Evolutionary conservation across 176 grass and related monocot species (phyloP), one percentile per base, ranked within the genome.

Genomic region (Themeda triandra): DNA sequence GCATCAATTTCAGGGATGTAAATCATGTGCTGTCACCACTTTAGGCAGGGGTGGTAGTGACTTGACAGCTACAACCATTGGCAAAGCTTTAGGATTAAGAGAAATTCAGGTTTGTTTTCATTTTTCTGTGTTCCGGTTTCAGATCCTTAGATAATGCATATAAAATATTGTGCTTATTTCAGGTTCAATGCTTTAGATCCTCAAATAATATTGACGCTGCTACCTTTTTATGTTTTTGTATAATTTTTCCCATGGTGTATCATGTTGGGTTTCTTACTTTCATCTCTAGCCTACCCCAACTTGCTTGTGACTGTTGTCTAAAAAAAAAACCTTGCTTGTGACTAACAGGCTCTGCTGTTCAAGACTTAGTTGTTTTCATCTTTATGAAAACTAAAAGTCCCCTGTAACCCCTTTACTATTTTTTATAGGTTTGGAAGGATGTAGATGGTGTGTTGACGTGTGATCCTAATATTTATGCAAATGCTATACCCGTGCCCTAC

Each of bases 391-490:
- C 13, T 81, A 33, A 59, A 78, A 54, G 19, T 51, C 9, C 27
- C 18, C 15, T 77, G 2, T 48, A 73, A 63, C 27, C 49, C 39
- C 0, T 35, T 66, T 82, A 44, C 37, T 75, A 48, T 74, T 82
- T 60, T 6, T 49, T 30, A 74, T 76, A 98, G 95, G 92, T 98
- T 45, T 97, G 94, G 95, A 98, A 98, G 82, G 95, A 98, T 95
- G 95, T 98, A 46, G 95, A 98, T 90, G 95, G 95, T 86, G 95
- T 98, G 53, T 79, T 98, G 84, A 98, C 95, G 1, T 98, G 92
- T 72, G 95, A 98, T 87, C 95, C 95, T 84, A 93, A 94, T 80
- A 98, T 98, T 46, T 90, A 86, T 85, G 36, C 92, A 84, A 95
- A 91, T 45, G 92, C 95, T 1, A 92, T 89, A 66, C 87, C 95